Percentiles rank a stretch among this genome's conserved stretches.
Evolutionary conservation across 495 filamentous ascomycete species (phyloP).

Genomic region (Penicillium herquei): DNA sequence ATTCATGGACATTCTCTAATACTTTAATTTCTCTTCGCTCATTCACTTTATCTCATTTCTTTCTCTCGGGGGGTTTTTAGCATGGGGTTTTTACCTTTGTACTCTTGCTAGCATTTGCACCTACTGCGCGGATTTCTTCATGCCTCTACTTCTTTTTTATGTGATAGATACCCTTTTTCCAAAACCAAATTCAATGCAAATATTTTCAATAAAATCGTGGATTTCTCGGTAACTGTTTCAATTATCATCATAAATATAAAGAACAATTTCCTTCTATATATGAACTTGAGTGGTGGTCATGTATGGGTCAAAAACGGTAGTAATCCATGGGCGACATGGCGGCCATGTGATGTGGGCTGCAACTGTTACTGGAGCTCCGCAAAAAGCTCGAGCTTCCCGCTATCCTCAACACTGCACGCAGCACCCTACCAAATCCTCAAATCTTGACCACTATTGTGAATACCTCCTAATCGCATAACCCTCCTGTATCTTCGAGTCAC

Average conservation of each 20-base stretch:
- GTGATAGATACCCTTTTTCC: constrained; percentile 8
- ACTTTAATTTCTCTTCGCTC: not conserved
- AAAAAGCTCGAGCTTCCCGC: constrained; percentile 8
- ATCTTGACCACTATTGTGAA: not conserved
- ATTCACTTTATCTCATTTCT: not conserved
- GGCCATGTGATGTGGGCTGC: constrained; percentile 8
- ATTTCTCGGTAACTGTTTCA: too few species aligned
- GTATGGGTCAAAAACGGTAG: not conserved
- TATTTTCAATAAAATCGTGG: too few species aligned
- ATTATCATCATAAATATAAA: too few species aligned
- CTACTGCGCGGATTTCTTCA: not conserved
- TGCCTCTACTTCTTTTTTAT: constrained; percentile 4
- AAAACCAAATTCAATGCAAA: not conserved
- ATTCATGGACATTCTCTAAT: constrained; percentile 5
- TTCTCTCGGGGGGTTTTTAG: constrained; percentile 1
- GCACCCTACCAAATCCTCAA: not conserved
- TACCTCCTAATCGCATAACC: not conserved
- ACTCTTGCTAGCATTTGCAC: not conserved
- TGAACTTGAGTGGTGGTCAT: too few species aligned
- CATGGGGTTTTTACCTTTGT: constrained; percentile 2
- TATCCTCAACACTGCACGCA: not conserved
- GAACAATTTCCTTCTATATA: too few species aligned
- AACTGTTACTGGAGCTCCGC: constrained; percentile 5
- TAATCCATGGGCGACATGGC: not conserved
- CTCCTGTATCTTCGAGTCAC: too few species aligned